Evolutionary conservation across 202 grass and related monocot species (phyloP).

Genomic region (Carex arenaria): DNA sequence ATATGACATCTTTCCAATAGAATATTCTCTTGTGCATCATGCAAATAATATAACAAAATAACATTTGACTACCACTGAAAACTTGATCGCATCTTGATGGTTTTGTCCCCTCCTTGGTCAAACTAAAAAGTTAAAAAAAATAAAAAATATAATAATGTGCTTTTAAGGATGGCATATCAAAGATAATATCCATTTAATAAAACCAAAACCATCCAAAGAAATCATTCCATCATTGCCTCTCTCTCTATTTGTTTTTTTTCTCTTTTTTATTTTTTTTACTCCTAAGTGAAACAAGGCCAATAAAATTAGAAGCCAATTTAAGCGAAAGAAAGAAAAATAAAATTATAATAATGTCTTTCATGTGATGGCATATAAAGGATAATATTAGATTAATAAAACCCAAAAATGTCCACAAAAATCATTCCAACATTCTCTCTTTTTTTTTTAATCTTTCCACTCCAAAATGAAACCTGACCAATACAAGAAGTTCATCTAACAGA

Average conservation of each 20-base stretch:
- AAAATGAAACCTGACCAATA: too few relatives aligned
- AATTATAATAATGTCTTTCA: background rate
- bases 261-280: background rate
- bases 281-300: background rate
- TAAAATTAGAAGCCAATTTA: background rate
- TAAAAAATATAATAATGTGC: background rate
- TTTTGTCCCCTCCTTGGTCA: slow-evolving; percentile 10
- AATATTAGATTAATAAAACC: too few relatives aligned
- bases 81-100: background rate
- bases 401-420: too few relatives aligned
- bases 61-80: slow-evolving; percentile 1
- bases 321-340: background rate
- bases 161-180: background rate
- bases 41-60: slow-evolving; percentile 16
- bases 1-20: background rate
- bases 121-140: slow-evolving; percentile 2
- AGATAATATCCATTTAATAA: background rate
- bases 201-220: background rate
- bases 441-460: too few relatives aligned
- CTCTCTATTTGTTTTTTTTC: background rate
- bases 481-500: too few relatives aligned
- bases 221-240: background rate
- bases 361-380: background rate
- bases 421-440: too few relatives aligned
- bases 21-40: slow-evolving; percentile 4